Evolutionary conservation across 1,284 basidiomycete species (phyloP).

Genomic region (Ustilago hordei): DNA sequence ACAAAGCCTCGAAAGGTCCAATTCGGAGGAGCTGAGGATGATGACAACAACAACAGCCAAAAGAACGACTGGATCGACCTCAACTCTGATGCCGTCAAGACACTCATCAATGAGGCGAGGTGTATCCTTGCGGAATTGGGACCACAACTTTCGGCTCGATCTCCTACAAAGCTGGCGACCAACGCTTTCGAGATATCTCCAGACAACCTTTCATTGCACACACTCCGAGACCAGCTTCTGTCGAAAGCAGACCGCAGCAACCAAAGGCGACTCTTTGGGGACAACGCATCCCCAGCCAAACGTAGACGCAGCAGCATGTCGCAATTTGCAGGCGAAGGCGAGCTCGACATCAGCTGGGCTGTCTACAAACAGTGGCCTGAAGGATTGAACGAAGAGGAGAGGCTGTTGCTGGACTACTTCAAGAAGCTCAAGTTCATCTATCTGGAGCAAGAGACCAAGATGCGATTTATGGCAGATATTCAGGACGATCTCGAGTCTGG

Average conservation of each 20-base stretch:
- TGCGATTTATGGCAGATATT: slow-evolving; percentile 63
- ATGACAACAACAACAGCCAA: slow-evolving; percentile 6
- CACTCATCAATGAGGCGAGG: slow-evolving; percentile 22
- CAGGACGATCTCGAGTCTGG: slow-evolving; percentile 63
- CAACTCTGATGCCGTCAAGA: slow-evolving; percentile 33
- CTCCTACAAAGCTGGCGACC: slow-evolving; percentile 39
- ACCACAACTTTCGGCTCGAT: slow-evolving; percentile 44
- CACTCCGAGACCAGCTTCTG: slow-evolving; percentile 47
- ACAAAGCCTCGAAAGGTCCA: slow-evolving; percentile 31
- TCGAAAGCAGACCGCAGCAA: slow-evolving; percentile 48
- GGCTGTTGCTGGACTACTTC: slow-evolving; percentile 60
- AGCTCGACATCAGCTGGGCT: slow-evolving; percentile 62
- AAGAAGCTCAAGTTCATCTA: slow-evolving; percentile 67
- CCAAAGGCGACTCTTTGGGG: slow-evolving; percentile 39
- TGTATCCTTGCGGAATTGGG: slow-evolving; percentile 42
- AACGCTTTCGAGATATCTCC: slow-evolving; percentile 51
- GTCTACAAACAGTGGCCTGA: slow-evolving; percentile 61
- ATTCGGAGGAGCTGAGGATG: slow-evolving; percentile 29
- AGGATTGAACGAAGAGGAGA: slow-evolving; percentile 57
- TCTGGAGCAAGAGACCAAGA: slow-evolving; percentile 65
- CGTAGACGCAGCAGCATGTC: slow-evolving; percentile 54
- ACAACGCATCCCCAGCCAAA: slow-evolving; percentile 41
- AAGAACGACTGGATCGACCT: slow-evolving; percentile 18
- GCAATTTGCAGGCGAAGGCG: slow-evolving; percentile 43
- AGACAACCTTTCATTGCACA: slow-evolving; percentile 49